Base-by-base conservation (phyloP, 225 moss, liverwort and hornwort genomes). In the Asterella californica region DNA sequence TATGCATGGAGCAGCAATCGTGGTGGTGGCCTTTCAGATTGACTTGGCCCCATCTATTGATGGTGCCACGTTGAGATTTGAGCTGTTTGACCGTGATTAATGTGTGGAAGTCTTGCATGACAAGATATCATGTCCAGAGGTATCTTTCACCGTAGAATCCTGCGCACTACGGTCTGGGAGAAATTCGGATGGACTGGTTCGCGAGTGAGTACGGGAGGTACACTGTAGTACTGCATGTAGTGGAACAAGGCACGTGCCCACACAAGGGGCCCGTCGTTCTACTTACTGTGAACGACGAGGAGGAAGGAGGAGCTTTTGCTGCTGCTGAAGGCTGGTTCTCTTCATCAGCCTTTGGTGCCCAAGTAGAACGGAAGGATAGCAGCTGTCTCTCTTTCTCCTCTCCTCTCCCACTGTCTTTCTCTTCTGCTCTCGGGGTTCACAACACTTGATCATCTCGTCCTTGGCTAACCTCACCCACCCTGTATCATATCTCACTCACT, bases 71-170 rank as follows among this genome's bases (percentile, higher is more conserved):
- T 52, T 74, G 74, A 74, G 74, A 74, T 30, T 50, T 53, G 74
- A 29, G 74, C 74, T 52, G 38, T 71, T 74, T 74, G 74, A 74
- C 74, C 27, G 29, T 53, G 52, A 50, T 53, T 74, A 74, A 50
- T 74, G 52, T 74, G 33, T 53, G 27, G 47, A 52, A 50, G 30
- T 33, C 32, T 12, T 74, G 52, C 18, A 34, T 54, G 52, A 33
- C 32, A 32, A 74, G 74, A 74, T 54, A 54, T 74, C 73, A 73
- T 30, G 12, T 33, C 52, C 53, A 74, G 74, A 53, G 74, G 74
- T 74, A 74, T 74, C 74, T 74, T 74, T 74, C 52, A 74, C 74
- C 74, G 50, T 74, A 53, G 74, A 74, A 12, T 10, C 19, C 74
- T 50, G 32, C n/a, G 73, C 47, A 15, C 47, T 49, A 49, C 63